Conservation (phyloP, 257 asterid species). For the Apocynum venetum region DNA sequence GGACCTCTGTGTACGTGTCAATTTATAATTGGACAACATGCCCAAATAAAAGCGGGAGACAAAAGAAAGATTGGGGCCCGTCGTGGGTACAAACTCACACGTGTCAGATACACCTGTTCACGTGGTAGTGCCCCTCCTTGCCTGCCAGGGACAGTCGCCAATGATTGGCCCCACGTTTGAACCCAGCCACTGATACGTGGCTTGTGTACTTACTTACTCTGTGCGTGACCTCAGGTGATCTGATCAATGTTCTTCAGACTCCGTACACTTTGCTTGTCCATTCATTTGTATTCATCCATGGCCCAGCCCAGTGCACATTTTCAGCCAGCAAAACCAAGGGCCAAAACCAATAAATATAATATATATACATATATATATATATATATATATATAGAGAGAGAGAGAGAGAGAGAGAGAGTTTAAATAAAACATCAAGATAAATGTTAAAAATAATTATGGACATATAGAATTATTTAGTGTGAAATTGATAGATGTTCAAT, state of each 20-base stretch:
- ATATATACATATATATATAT: no score
- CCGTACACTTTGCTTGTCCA: not conserved
- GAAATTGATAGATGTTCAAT: no score
- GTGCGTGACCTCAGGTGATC: not conserved
- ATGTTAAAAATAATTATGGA: no score
- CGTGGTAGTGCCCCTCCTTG: conserved; percentile 10
- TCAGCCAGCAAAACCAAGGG: not conserved
- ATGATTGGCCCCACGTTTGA: conserved; percentile 15
- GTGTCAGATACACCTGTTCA: conserved; percentile 10
- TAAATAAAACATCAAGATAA: no score
- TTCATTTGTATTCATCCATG: not conserved
- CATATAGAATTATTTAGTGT: no score
- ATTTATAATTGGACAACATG: conserved; percentile 3
- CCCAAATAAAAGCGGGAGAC: not conserved
- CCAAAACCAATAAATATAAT: not conserved
- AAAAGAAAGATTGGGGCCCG: not conserved
- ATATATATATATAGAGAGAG: no score
- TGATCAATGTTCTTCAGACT: not conserved
- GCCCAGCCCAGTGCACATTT: conserved; percentile 1
- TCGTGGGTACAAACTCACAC: not conserved
- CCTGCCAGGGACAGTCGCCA: not conserved
- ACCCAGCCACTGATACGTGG: not conserved
- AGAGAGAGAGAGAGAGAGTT: no score
- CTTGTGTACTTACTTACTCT: not conserved
- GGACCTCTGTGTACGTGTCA: conserved; percentile 2